These are phyloP conservation scores for Diophrys appendiculata DNA, from an alignment of 73 alveolate species.

Conservation along the genomic window DNA sequence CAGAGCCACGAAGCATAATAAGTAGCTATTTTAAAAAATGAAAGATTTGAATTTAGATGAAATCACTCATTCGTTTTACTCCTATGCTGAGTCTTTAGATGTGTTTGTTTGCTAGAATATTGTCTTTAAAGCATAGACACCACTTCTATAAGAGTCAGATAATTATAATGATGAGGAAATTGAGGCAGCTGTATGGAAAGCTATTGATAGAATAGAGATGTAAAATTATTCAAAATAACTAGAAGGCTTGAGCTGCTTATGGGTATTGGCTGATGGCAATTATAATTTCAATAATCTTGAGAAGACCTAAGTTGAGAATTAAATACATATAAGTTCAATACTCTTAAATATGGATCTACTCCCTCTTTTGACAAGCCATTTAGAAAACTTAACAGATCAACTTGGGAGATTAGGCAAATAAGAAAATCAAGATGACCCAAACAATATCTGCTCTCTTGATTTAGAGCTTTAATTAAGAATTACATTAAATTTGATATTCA, in stretches of 20 bases:
- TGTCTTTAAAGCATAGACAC: background rate
- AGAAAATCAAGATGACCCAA: background rate
- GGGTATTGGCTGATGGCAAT: background rate
- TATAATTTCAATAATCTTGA: background rate
- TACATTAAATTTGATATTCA: constrained; percentile 16
- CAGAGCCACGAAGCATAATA: no score
- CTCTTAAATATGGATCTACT: background rate
- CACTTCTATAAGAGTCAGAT: background rate
- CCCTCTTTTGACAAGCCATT: background rate
- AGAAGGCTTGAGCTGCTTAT: background rate
- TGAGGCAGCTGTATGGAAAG: background rate
- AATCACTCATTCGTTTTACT: background rate
- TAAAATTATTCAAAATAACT: background rate
- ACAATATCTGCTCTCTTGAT: background rate
- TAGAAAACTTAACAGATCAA: background rate
- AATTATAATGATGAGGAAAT: background rate
- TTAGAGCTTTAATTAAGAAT: constrained; percentile 13
- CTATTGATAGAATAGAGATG: background rate
- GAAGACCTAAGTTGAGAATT: background rate
- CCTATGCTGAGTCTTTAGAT: background rate
- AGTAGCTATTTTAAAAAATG: no score
- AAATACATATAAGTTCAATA: background rate
- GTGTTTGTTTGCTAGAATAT: background rate
- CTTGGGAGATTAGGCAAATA: background rate
- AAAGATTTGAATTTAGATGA: constrained; percentile 3